These are phyloP conservation scores for Porcisia deanei DNA, from an alignment of 208 protist species.

Conservation along the genomic window DNA sequence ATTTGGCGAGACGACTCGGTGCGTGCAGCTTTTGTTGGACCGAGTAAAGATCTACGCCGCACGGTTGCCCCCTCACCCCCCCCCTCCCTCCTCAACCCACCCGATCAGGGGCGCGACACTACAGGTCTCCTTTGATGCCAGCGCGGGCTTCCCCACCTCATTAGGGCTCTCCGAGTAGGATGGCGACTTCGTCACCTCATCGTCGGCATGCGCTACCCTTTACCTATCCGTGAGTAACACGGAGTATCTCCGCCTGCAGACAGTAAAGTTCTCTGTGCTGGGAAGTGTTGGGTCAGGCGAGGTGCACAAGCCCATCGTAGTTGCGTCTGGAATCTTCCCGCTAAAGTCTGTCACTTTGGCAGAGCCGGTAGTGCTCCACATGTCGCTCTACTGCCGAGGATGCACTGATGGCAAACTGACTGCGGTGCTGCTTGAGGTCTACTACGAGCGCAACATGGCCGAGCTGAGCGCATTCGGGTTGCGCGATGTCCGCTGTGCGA, in stretches of 20 bases:
- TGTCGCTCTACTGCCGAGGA: constrained; percentile 55
- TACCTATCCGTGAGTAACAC: constrained; percentile 50
- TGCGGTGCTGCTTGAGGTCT: constrained; percentile 39
- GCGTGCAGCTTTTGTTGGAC: constrained; percentile 57
- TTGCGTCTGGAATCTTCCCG: constrained; percentile 58
- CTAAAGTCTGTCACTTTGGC: constrained; percentile 57
- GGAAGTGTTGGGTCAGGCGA: constrained; percentile 29
- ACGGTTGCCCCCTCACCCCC: constrained; percentile 44
- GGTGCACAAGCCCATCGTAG: constrained; percentile 29
- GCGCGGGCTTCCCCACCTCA: constrained; percentile 42
- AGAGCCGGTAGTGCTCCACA: constrained; percentile 34
- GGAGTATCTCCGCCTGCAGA: constrained; percentile 64
- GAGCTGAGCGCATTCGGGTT: constrained; percentile 43
- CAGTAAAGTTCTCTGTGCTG: constrained; percentile 52
- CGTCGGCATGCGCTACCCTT: constrained; percentile 29
- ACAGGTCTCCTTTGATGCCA: constrained; percentile 44
- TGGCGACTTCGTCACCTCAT: constrained; percentile 32
- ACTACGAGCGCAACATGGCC: constrained; percentile 51
- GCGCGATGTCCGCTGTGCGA: constrained; percentile 28
- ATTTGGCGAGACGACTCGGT: constrained; percentile 54
- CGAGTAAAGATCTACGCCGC: constrained; percentile 32
- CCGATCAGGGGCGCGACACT: constrained; percentile 34
- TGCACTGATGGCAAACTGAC: constrained; percentile 51
- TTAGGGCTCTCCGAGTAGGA: constrained; percentile 24
- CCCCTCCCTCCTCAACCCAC: too few species aligned